Percentiles rank a stretch among this genome's conserved stretches.
These are phyloP conservation scores for Blastobotrys terrestris DNA, from an alignment of 805 yeast species.

Conservation along the genomic window DNA sequence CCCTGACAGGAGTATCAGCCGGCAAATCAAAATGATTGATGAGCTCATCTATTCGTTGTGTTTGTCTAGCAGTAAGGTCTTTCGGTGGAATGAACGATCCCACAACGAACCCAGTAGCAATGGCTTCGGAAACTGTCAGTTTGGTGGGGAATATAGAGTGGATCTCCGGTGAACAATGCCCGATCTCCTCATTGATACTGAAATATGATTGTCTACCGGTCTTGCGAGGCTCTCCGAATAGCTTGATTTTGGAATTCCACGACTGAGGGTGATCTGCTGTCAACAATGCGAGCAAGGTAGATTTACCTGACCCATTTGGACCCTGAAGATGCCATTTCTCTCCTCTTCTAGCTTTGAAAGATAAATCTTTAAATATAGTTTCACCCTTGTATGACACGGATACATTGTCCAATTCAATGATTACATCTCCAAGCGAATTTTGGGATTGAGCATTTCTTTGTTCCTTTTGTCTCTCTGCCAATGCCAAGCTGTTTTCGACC, in stretches of 20 bases:
- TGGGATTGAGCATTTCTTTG: not conserved
- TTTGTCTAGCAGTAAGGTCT: slow-evolving; percentile 34
- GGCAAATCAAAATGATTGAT: slow-evolving; percentile 42
- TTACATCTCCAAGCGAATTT: slow-evolving; percentile 14
- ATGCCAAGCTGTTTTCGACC: slow-evolving; percentile 11
- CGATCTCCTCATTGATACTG: slow-evolving; percentile 71
- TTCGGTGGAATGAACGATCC: slow-evolving; percentile 56
- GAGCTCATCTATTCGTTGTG: slow-evolving; percentile 38
- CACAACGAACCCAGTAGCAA: slow-evolving; percentile 69
- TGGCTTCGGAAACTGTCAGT: slow-evolving; percentile 48
- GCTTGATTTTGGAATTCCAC: slow-evolving; percentile 65
- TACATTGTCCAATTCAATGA: slow-evolving; percentile 54
- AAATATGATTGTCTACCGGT: slow-evolving; percentile 75
- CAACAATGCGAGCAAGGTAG: slow-evolving; percentile 74
- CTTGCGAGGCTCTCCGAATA: slow-evolving; percentile 61
- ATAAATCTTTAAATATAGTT: slow-evolving; percentile 51
- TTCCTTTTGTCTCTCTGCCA: slow-evolving; percentile 1
- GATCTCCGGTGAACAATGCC: slow-evolving; percentile 86
- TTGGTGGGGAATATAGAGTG: slow-evolving; percentile 74
- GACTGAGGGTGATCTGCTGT: slow-evolving; percentile 97
- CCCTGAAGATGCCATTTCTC: slow-evolving; percentile 89
- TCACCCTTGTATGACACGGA: slow-evolving; percentile 60
- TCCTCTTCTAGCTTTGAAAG: slow-evolving; percentile 63
- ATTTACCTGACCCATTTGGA: slow-evolving; percentile 87
- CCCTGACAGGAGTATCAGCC: slow-evolving; percentile 42